Conservation (phyloP, 2,329 filamentous ascomycete species). For the Rutstroemia sp. region DNA sequence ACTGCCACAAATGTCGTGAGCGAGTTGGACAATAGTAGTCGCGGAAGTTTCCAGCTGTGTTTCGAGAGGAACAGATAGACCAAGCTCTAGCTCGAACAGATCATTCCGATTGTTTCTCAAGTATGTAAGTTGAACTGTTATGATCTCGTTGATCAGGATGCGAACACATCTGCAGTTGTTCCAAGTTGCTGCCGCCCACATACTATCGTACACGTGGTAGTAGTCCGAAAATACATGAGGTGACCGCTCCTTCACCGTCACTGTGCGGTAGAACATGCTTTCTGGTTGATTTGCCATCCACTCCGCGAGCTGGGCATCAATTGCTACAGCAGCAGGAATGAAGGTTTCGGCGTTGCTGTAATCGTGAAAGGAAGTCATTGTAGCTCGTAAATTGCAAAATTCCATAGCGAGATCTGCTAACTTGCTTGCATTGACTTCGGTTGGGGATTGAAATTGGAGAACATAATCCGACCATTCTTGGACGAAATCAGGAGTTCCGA, state of each 20-base stretch:
- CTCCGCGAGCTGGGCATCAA: slow-evolving; percentile 18
- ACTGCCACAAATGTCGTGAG: slow-evolving; percentile 23
- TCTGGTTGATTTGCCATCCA: slow-evolving; percentile 14
- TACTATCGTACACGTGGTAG: slow-evolving; percentile 22
- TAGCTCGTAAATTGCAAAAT: slow-evolving; percentile 19
- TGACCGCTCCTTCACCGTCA: slow-evolving; percentile 10
- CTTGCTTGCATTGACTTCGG: slow-evolving; percentile 31
- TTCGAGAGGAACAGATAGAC: slow-evolving; percentile 10
- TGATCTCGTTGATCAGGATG: slow-evolving; percentile 22
- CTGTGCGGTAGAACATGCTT: slow-evolving; percentile 15
- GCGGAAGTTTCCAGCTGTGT: slow-evolving; percentile 15
- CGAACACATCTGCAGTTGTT: slow-evolving; percentile 22
- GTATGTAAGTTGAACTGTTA: slow-evolving; percentile 19
- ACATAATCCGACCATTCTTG: slow-evolving; percentile 34
- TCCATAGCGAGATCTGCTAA: slow-evolving; percentile 32
- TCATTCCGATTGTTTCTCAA: slow-evolving; percentile 10
- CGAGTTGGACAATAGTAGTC: slow-evolving; percentile 15
- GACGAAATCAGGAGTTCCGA: slow-evolving; percentile 42
- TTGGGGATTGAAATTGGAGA: slow-evolving; percentile 15
- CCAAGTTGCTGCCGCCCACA: slow-evolving; percentile 24
- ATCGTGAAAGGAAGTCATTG: slow-evolving; percentile 20
- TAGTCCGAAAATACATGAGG: slow-evolving; percentile 22
- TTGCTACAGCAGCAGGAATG: slow-evolving; percentile 9
- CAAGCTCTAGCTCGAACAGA: background rate
- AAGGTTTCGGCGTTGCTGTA: slow-evolving; percentile 18